Conservation (phyloP, 306 rosid species). For the Quercus wislizeni region DNA sequence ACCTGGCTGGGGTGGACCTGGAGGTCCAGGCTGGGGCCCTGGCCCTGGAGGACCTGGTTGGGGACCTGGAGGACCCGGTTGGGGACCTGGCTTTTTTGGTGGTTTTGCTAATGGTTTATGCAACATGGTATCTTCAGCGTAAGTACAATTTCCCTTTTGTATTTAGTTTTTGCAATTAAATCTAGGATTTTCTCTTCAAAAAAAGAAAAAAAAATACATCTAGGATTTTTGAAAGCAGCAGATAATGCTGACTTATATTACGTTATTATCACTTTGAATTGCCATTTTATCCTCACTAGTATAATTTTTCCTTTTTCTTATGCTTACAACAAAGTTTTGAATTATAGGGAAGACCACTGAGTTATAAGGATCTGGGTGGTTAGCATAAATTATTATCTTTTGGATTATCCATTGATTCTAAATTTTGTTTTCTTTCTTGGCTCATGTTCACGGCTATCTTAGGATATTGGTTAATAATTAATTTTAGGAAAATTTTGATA, state of each 20-base stretch:
- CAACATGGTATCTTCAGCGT: conserved; percentile 59
- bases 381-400: background rate
- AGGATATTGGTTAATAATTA: no score
- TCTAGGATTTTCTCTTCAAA: background rate
- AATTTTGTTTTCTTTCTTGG: background rate
- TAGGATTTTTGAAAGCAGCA: background rate
- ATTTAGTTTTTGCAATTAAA: background rate
- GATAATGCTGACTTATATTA: no score
- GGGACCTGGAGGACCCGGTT: conserved; percentile 21
- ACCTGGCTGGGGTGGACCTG: conserved; percentile 29
- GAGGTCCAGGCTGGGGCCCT: conserved; percentile 39
- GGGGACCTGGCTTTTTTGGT: conserved; percentile 51
- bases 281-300: no score
- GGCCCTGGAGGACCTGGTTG: conserved; percentile 39
- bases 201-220: no score
- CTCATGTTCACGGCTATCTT: accelerated
- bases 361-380: background rate
- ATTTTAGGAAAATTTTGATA: no score
- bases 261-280: no score
- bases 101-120: conserved; percentile 64
- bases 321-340: no score
- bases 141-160: background rate
- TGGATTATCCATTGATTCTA: background rate
- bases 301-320: no score
- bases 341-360: no score